These are phyloP conservation scores for Talaromyces borbonicus DNA, from an alignment of 495 filamentous ascomycete genomes.

Conservation along the genomic window DNA sequence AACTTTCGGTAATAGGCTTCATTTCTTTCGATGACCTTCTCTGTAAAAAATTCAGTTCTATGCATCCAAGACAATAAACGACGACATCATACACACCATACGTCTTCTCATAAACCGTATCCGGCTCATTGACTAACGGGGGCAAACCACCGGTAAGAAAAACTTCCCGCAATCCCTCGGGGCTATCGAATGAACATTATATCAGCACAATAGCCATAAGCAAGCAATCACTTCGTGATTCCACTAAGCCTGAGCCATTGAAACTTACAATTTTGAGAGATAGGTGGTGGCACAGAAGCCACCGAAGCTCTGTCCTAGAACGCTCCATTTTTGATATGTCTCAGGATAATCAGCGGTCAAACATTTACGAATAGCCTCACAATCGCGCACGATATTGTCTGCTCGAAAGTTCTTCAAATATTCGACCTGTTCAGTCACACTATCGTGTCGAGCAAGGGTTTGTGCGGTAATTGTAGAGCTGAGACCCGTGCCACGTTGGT, in stretches of 20 bases:
- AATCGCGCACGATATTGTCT: conserved; percentile 80
- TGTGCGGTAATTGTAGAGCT: conserved; percentile 67
- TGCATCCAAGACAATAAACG: neutral
- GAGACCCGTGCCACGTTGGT: conserved; percentile 82
- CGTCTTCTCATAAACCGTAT: conserved; percentile 64
- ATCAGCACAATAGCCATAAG: neutral
- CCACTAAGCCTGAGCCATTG: neutral
- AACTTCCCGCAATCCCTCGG: conserved; percentile 66
- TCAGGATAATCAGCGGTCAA: conserved; percentile 60
- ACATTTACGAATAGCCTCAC: conserved; percentile 69
- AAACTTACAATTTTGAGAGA: conserved; percentile 58
- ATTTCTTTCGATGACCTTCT: conserved; percentile 58
- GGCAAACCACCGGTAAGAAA: conserved; percentile 79
- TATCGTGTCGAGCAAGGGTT: conserved; percentile 55
- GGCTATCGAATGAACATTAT: conserved; percentile 25
- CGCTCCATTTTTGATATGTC: conserved; percentile 68
- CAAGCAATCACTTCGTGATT: too few relatives aligned
- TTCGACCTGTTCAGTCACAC: conserved; percentile 55
- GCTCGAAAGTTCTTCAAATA: conserved; percentile 84
- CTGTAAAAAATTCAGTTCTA: conserved; percentile 17
- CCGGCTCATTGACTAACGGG: conserved; percentile 58
- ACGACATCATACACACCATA: conserved; percentile 39
- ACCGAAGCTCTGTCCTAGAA: conserved; percentile 86
- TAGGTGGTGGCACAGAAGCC: conserved; percentile 79
- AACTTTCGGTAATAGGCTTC: conserved; percentile 73